A percentile compares a stretch with the other conserved stretches of the same genome.
These are phyloP conservation scores for Mucor piriformis DNA, from an alignment of 371 early-diverging fungal genomes.

Conservation along the genomic window DNA sequence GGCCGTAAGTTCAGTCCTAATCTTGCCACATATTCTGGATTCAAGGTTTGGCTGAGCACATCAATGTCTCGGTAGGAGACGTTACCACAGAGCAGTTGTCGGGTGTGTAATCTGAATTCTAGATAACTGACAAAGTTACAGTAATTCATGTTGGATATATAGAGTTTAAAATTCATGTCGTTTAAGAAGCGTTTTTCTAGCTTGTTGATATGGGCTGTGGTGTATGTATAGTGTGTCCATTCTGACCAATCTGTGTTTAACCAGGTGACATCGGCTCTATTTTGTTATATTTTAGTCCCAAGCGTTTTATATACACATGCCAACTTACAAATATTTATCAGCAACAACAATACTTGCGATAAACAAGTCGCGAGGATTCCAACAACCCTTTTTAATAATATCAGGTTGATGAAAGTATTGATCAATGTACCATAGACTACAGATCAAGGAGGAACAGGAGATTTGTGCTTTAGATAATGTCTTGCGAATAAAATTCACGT, in stretches of 20 bases:
- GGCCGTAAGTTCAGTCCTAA: conserved; percentile 47
- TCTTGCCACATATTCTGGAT: conserved; percentile 47
- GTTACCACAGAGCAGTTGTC: conserved; percentile 35
- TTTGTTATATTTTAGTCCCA: conserved; percentile 20
- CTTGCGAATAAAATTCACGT: conserved; percentile 55
- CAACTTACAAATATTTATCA: conserved; percentile 46
- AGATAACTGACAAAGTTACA: conserved; percentile 52
- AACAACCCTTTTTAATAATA: conserved; percentile 17
- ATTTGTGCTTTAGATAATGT: conserved; percentile 56
- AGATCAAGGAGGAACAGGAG: conserved; percentile 56
- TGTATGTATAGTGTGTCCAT: conserved; percentile 51
- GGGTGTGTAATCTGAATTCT: conserved; percentile 47
- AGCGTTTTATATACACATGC: too few species aligned
- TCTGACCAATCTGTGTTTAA: conserved; percentile 66
- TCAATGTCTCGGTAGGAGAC: conserved; percentile 56
- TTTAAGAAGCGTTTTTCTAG: conserved; percentile 52
- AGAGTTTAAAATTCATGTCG: conserved; percentile 46
- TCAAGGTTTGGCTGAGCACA: conserved; percentile 49
- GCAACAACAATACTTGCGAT: conserved; percentile 43
- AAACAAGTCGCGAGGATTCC: conserved; percentile 38
- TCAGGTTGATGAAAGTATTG: conserved; percentile 36
- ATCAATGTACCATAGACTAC: conserved; percentile 59
- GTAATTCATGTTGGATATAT: conserved; percentile 48
- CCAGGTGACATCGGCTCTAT: conserved; percentile 56
- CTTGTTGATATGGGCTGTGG: conserved; percentile 49